Conservation (phyloP, 257 asterid genomes). For the Scutellaria barbata region DNA sequence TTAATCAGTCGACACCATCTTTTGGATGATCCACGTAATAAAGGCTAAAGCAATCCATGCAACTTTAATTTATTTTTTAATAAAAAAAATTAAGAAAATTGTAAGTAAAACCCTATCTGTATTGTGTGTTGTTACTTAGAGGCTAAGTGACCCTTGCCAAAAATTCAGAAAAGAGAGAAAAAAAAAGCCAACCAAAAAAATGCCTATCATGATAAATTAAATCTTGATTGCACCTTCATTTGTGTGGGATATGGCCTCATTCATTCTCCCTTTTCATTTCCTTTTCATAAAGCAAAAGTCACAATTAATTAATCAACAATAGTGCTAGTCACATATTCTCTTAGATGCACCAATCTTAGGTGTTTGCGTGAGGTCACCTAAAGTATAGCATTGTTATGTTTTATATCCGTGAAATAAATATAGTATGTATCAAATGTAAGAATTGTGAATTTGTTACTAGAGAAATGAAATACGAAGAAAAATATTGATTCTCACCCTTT, state of each 20-base stretch:
- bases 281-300: constrained; percentile 38
- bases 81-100: too few species aligned
- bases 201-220: constrained; percentile 37
- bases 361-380: not conserved
- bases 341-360: not conserved
- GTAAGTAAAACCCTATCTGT: too few species aligned
- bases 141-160: too few species aligned
- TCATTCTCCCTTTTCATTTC: constrained; percentile 10
- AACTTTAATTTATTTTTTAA: too few species aligned
- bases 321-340: not conserved
- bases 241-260: constrained; percentile 8
- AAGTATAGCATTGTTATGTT: too few species aligned
- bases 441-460: too few species aligned
- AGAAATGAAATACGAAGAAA: not conserved
- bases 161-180: constrained; percentile 36
- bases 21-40: too few species aligned
- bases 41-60: too few species aligned
- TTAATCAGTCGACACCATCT: too few species aligned
- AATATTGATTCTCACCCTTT: constrained; percentile 46
- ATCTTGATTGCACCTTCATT: constrained; percentile 31
- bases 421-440: too few species aligned
- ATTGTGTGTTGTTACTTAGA: too few species aligned
- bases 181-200: constrained; percentile 47
- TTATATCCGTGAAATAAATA: too few species aligned
- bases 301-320: constrained; percentile 21